Evolutionary conservation across 1,139 yeast species (phyloP).

Genomic region (Suhomyces guaymorum): DNA sequence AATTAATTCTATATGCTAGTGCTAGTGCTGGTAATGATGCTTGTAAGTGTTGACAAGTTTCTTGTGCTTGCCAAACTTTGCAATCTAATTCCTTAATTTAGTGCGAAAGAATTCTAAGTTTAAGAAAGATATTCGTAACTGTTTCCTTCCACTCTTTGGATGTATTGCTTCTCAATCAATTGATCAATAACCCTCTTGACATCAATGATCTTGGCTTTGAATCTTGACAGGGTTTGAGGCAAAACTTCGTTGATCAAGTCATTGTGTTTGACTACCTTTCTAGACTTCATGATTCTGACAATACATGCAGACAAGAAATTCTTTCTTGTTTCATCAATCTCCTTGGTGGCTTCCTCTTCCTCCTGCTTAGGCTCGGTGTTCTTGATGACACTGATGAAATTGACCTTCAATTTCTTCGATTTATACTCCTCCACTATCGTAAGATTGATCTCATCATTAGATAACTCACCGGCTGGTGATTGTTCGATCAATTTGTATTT

Average conservation of each 20-base stretch:
- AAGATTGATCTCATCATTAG: constrained; percentile 58
- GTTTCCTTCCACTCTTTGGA: constrained; percentile 74
- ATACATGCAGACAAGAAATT: constrained; percentile 88
- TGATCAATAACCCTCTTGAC: constrained; percentile 85
- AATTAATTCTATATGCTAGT: constrained; percentile 2
- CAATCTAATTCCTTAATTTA: no score
- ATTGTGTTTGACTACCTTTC: constrained; percentile 77
- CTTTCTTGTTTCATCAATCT: constrained; percentile 84
- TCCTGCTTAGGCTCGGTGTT: constrained; percentile 70
- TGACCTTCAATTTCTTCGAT: constrained; percentile 81
- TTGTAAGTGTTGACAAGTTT: no score
- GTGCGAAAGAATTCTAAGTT: no score
- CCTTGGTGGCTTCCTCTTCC: constrained; percentile 78
- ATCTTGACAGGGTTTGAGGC: constrained; percentile 81
- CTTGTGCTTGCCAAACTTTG: no score
- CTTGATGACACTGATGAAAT: constrained; percentile 81
- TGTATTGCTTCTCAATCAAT: constrained; percentile 82
- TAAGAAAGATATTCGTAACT: constrained; percentile 79
- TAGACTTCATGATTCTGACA: constrained; percentile 94
- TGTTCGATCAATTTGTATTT: constrained; percentile 76
- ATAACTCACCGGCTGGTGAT: constrained; percentile 53
- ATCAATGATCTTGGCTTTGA: constrained; percentile 81
- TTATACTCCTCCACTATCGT: constrained; percentile 80
- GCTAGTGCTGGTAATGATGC: no score
- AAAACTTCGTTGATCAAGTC: constrained; percentile 85